Conservation (phyloP, 805 yeast species). For the Yueomyces sp. region DNA sequence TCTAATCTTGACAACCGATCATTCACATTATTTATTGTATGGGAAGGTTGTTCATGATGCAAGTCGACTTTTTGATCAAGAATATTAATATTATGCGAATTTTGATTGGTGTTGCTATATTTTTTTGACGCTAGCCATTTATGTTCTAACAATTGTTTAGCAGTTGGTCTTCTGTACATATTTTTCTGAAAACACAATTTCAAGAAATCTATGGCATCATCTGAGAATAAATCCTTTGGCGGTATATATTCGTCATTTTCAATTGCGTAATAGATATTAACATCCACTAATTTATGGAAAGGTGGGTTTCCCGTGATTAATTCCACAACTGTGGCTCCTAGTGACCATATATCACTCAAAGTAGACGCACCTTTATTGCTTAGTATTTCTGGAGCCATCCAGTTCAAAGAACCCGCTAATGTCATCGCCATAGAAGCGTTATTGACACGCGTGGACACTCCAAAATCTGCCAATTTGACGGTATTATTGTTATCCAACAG, state of each 20-base stretch:
- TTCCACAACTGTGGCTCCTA: slow-evolving; percentile 92
- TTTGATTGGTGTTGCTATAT: no score
- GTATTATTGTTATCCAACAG: slow-evolving; percentile 55
- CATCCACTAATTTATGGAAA: slow-evolving; percentile 41
- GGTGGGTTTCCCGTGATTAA: slow-evolving; percentile 81
- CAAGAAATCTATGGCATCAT: slow-evolving; percentile 58
- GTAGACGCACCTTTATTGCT: slow-evolving; percentile 74
- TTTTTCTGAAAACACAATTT: slow-evolving; percentile 55
- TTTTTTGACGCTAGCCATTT: slow-evolving; percentile 25
- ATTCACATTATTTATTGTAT: not conserved
- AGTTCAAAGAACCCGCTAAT: slow-evolving; percentile 80
- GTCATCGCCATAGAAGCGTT: slow-evolving; percentile 41
- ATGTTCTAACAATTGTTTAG: slow-evolving; percentile 48
- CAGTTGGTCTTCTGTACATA: slow-evolving; percentile 53
- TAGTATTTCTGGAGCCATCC: slow-evolving; percentile 98
- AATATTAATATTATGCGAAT: no score
- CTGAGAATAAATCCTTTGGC: slow-evolving; percentile 19
- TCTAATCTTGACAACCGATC: not conserved
- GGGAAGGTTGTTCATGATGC: no score
- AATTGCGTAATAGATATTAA: slow-evolving; percentile 25
- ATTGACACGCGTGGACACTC: slow-evolving; percentile 76
- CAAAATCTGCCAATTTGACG: slow-evolving; percentile 89
- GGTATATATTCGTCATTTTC: slow-evolving; percentile 29
- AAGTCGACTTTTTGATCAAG: no score
- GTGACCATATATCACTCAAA: slow-evolving; percentile 84